Evolutionary conservation across 2,329 filamentous ascomycete genomes (phyloP), one percentile per base, ranked within the genome.

Genomic region (Malbranchea zuffiana): DNA sequence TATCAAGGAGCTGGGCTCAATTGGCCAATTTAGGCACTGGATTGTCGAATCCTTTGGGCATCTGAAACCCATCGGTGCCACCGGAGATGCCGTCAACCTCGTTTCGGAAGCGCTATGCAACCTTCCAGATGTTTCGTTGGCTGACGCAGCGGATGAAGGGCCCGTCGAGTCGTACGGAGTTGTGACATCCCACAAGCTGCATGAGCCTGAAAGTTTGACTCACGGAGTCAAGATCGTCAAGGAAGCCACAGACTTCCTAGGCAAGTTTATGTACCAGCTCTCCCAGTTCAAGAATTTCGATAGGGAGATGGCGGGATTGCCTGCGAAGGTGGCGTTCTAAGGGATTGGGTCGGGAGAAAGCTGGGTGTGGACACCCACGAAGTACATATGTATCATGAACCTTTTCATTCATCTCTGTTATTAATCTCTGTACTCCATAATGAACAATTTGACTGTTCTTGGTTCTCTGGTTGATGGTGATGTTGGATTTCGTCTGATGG

Each of bases 41-140:
- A 62, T 88, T 3, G 72, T 80, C 2, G 84, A 90, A 56, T 79
- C 82, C 0, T 90, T 88, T 47, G 82, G 82, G 0, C 83, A 90
- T 45, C 67, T 86, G 34, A 90, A 90, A 66, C 65, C 81, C 2
- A 80, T 90, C 16, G 83, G 75, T 2, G 84, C 78, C 0, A 80
- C 78, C 0, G 82, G 80, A 0, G 81, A 86, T 52, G 82, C 68
- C 0, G 73, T 83, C 0, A 64, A 73, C 2, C 62, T 88, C 26
- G 66, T 88, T 18, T 57, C 66, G 33, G 57, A 67, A 19, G 59
- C 59, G 1, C 39, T 59, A 53, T 57, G 33, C 5, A 58, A 59
- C 19, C 53, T 69, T 4, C 62, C 67, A 1, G 66, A 64, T 3
- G 59, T 75, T 47, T 41, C 60, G 4, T 68, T 73, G 47, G 67